Evolutionary conservation across 1,139 yeast species (phyloP).

Genomic region (Hyphopichia khmerensis): DNA sequence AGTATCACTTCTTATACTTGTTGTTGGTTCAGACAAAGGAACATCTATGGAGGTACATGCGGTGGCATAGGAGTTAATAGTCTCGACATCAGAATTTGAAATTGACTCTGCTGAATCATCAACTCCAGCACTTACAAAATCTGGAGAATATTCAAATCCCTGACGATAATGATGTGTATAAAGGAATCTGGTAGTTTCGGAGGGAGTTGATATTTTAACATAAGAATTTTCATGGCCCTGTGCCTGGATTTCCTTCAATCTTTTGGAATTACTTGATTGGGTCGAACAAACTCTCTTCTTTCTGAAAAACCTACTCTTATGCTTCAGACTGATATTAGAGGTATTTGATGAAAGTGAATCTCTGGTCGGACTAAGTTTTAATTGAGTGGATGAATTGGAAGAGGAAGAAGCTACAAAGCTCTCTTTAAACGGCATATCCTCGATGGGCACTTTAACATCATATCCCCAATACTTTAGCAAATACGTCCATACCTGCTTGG

Average conservation of each 20-base stretch:
- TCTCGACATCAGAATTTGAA: constrained; percentile 17
- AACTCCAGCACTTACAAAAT: constrained; percentile 17
- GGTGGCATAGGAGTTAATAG: constrained; percentile 38
- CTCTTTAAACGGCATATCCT: constrained; percentile 31
- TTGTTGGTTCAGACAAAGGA: neutral
- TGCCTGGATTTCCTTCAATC: constrained; percentile 29
- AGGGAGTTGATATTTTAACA: constrained; percentile 22
- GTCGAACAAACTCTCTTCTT: constrained; percentile 6
- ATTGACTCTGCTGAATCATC: constrained; percentile 8
- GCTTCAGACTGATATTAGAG: constrained; percentile 7
- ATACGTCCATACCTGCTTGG: constrained; percentile 45
- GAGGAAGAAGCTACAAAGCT: constrained; percentile 34
- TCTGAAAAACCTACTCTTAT: constrained; percentile 19
- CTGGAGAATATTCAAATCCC: constrained; percentile 23
- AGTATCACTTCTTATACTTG: neutral
- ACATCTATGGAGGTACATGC: constrained; percentile 28
- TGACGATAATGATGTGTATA: constrained; percentile 23
- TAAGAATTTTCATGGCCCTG: constrained; percentile 27
- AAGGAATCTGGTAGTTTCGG: constrained; percentile 20
- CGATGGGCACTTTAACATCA: constrained; percentile 27
- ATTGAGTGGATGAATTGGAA: constrained; percentile 25
- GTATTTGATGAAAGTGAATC: constrained; percentile 7
- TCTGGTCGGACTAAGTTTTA: constrained; percentile 10
- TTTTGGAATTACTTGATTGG: constrained; percentile 18
- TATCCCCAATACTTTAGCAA: constrained; percentile 40